phyloP scores from a whole-genome alignment of 306 rosid species.

The Cajanus cajan region DNA sequence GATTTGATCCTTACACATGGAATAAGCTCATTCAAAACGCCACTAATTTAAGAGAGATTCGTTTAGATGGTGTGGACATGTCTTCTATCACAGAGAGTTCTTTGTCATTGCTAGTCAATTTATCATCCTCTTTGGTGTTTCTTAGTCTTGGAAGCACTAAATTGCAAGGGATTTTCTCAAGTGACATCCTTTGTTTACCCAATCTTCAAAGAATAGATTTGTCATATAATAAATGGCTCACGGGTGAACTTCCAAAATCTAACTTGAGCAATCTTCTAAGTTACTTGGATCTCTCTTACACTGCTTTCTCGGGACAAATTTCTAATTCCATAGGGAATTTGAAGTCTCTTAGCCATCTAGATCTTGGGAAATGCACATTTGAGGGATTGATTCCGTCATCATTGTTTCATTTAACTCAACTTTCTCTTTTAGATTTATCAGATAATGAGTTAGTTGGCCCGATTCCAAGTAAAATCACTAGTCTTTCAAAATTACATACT shows the following conservation, averaged over 20 bases:
- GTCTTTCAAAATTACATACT: accelerated
- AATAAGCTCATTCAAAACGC: conserved; percentile 20
- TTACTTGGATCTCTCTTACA: not conserved
- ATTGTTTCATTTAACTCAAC: conserved; percentile 8
- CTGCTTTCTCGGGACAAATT: not conserved
- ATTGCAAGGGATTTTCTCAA: conserved; percentile 4
- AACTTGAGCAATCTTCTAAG: conserved; percentile 15
- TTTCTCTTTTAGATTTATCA: not conserved
- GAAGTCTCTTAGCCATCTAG: not conserved
- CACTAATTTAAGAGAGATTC: conserved; percentile 4
- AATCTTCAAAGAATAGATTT: conserved; percentile 2
- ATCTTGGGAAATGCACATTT: not conserved
- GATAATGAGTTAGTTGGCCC: not conserved
- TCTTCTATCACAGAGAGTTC: not conserved
- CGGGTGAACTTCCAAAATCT: conserved; percentile 22
- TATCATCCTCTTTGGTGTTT: conserved; percentile 30
- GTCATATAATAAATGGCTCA: accelerated
- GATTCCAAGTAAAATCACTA: not conserved
- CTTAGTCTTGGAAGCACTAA: accelerated
- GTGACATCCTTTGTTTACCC: not conserved
- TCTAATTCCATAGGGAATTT: conserved; percentile 1
- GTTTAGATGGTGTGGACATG: not conserved
- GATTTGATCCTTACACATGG: conserved; percentile 21
- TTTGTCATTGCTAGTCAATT: conserved; percentile 7
- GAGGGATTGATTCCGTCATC: conserved; percentile 11